These are phyloP conservation scores for Trypanosoma boissoni DNA, from an alignment of 208 protist species.

Conservation along the genomic window DNA sequence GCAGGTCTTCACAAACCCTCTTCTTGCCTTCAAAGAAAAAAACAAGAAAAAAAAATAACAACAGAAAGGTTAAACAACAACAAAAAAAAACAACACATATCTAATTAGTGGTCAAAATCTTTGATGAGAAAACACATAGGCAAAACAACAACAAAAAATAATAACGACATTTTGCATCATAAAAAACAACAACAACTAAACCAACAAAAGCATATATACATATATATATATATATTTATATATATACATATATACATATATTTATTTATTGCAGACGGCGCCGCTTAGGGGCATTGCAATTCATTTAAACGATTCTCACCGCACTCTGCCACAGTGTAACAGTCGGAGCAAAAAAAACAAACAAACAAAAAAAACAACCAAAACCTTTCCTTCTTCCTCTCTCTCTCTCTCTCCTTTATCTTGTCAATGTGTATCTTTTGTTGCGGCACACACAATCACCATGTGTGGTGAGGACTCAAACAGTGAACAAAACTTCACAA, in stretches of 20 bases:
- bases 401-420: not conserved
- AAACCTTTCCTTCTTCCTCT: not conserved
- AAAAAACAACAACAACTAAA: not conserved
- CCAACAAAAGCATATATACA: not conserved
- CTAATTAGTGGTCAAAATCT: no score
- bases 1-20: no score
- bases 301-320: no score
- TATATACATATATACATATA: slow-evolving; percentile 1
- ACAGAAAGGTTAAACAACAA: not conserved
- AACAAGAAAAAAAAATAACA: slow-evolving; percentile 9
- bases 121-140: no score
- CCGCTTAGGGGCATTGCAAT: no score
- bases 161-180: slow-evolving; percentile 9
- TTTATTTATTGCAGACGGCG: slow-evolving; percentile 7
- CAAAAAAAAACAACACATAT: not conserved
- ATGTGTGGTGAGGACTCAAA: not conserved
- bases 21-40: no score
- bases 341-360: not conserved
- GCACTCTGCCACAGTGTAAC: not conserved
- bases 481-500: slow-evolving; percentile 76
- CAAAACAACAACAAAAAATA: not conserved
- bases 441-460: not conserved
- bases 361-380: not conserved
- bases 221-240: slow-evolving; percentile 1
- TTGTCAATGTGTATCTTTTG: not conserved